phyloP scores from a whole-genome alignment of 805 yeast species.

The Nakazawaea sp. region DNA sequence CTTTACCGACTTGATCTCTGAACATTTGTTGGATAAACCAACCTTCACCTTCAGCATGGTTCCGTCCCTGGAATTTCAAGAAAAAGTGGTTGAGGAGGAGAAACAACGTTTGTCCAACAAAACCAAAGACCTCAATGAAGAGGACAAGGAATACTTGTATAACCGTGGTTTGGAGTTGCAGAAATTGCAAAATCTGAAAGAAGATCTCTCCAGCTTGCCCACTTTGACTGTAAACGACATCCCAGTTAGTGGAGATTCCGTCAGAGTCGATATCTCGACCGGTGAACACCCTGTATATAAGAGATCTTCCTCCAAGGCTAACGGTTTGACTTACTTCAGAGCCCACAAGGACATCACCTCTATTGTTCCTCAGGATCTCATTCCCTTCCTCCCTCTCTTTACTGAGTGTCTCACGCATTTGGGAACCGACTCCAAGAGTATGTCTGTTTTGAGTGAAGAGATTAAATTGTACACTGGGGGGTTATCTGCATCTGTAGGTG shows the following conservation, averaged over 20 bases:
- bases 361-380: slow-evolving; percentile 50
- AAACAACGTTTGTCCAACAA: slow-evolving; percentile 36
- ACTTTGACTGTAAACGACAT: slow-evolving; percentile 72
- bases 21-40: slow-evolving; percentile 46
- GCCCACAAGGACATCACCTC: slow-evolving; percentile 52
- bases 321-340: slow-evolving; percentile 74
- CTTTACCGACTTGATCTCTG: slow-evolving; percentile 53
- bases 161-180: slow-evolving; percentile 55
- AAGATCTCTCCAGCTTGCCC: slow-evolving; percentile 77
- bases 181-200: slow-evolving; percentile 57
- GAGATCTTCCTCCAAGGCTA: slow-evolving; percentile 39
- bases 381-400: slow-evolving; percentile 71
- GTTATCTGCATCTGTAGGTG: slow-evolving; percentile 52
- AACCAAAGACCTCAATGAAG: slow-evolving; percentile 36
- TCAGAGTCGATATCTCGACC: slow-evolving; percentile 21
- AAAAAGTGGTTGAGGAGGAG: slow-evolving; percentile 50
- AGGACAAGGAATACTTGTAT: slow-evolving; percentile 51
- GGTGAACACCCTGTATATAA: slow-evolving; percentile 26
- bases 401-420: slow-evolving; percentile 74
- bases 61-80: slow-evolving; percentile 56
- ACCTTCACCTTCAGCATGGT: slow-evolving; percentile 68
- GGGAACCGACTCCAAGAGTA: slow-evolving; percentile 69
- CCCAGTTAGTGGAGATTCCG: slow-evolving; percentile 42
- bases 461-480: slow-evolving; percentile 87
- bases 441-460: slow-evolving; percentile 79